These are phyloP conservation scores for Puya raimondii DNA, from an alignment of 176 grass and related monocot genomes.

Conservation along the genomic window DNA sequence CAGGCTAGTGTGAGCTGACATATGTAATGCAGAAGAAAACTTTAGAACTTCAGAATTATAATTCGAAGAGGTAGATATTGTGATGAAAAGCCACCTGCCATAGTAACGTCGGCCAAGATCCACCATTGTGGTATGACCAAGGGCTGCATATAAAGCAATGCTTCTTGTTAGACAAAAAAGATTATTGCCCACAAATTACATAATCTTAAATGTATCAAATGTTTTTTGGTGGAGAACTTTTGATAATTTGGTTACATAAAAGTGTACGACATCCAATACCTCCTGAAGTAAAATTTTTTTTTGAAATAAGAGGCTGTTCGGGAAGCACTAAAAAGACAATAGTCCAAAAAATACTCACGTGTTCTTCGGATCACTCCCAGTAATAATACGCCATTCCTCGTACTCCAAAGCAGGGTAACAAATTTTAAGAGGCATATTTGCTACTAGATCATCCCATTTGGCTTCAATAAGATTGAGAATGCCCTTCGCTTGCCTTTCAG, in stretches of 20 bases:
- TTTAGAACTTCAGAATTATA: slow-evolving; percentile 9
- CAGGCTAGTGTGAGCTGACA: slow-evolving; percentile 90
- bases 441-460: slow-evolving; percentile 96
- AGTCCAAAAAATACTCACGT: slow-evolving; percentile 43
- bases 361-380: slow-evolving; percentile 96
- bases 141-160: slow-evolving; percentile 49
- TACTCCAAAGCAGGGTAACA: slow-evolving; percentile 91
- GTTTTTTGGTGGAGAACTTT: too few relatives aligned
- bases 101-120: slow-evolving; percentile 87
- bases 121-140: slow-evolving; percentile 94
- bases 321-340: background rate
- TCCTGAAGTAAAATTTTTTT: too few relatives aligned
- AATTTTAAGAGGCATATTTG: slow-evolving; percentile 93
- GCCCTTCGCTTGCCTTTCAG: slow-evolving; percentile 69
- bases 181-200: slow-evolving; percentile 1
- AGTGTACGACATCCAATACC: too few relatives aligned
- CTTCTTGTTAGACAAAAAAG: slow-evolving; percentile 8
- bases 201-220: too few relatives aligned
- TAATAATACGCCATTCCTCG: slow-evolving; percentile 94
- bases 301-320: too few relatives aligned
- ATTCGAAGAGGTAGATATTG: background rate
- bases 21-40: slow-evolving; percentile 14
- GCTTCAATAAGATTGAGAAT: slow-evolving; percentile 90
- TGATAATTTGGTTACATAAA: too few relatives aligned
- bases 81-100: slow-evolving; percentile 60